These are phyloP conservation scores for Xylaria flabelliformis DNA, from an alignment of 495 filamentous ascomycete genomes.

Conservation along the genomic window DNA sequence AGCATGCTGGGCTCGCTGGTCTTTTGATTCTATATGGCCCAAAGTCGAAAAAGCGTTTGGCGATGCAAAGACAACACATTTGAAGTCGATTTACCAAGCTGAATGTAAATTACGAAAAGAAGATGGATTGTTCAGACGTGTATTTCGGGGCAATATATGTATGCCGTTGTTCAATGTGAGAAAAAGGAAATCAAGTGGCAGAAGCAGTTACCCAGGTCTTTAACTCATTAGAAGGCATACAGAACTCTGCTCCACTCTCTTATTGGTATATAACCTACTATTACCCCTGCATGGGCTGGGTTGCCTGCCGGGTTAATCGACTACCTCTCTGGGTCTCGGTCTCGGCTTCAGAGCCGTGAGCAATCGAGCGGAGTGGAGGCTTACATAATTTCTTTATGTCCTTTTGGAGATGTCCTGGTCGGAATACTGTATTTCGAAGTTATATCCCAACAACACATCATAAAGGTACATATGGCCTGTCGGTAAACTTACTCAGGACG, in stretches of 20 bases:
- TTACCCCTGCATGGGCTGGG: neutral
- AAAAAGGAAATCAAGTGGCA: neutral
- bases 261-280: neutral
- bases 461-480: no score
- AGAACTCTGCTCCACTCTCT: neutral
- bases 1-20: constrained; percentile 11
- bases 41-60: neutral
- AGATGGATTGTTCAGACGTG: neutral
- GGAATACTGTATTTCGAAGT: no score
- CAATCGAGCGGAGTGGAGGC: no score
- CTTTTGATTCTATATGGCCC: constrained; percentile 2
- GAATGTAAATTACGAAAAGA: neutral
- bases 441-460: no score
- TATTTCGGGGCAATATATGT: neutral
- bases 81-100: neutral
- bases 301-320: neutral
- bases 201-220: neutral
- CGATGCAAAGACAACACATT: neutral
- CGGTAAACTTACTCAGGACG: no score
- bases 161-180: neutral
- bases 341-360: no score
- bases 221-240: neutral
- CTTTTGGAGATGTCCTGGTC: neutral
- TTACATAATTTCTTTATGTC: neutral
- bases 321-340: no score